A percentile compares a stretch with the other conserved stretches of the same genome.
Conservation (phyloP, 495 filamentous ascomycete genomes). For the Delitschia confertaspora region DNA sequence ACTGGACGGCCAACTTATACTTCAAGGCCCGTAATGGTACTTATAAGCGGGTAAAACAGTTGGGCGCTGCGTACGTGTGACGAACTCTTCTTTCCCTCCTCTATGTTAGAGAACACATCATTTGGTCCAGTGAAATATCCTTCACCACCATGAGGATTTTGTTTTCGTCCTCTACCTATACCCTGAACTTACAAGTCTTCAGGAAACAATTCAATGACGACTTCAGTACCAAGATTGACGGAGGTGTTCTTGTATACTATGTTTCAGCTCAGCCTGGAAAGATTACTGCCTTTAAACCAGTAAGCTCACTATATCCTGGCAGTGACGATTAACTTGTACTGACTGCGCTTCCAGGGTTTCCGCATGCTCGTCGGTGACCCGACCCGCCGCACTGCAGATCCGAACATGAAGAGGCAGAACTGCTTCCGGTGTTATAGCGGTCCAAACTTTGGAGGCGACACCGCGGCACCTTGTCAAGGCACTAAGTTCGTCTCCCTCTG, state of each 20-base stretch:
- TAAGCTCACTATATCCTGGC: not conserved
- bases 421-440: conserved; percentile 20
- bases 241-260: conserved; percentile 20
- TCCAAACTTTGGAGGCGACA: conserved; percentile 20
- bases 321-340: not conserved
- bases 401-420: conserved; percentile 14
- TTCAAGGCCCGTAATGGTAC: conserved; percentile 24
- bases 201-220: conserved; percentile 39
- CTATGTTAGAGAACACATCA: no score
- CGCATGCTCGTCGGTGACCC: conserved; percentile 20
- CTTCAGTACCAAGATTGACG: conserved; percentile 37
- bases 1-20: conserved; percentile 23
- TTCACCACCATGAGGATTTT: no score
- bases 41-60: conserved; percentile 20
- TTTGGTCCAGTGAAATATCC: no score
- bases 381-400: conserved; percentile 4
- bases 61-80: conserved; percentile 10
- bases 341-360: conserved; percentile 22
- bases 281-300: conserved; percentile 39
- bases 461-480: conserved; percentile 28
- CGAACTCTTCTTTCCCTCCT: not conserved
- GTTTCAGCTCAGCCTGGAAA: conserved; percentile 18
- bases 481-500: conserved; percentile 44
- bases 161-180: no score
- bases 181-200: no score